These are phyloP conservation scores for Ophiostoma australiae DNA, from an alignment of 2,329 filamentous ascomycete genomes.

Conservation along the genomic window DNA sequence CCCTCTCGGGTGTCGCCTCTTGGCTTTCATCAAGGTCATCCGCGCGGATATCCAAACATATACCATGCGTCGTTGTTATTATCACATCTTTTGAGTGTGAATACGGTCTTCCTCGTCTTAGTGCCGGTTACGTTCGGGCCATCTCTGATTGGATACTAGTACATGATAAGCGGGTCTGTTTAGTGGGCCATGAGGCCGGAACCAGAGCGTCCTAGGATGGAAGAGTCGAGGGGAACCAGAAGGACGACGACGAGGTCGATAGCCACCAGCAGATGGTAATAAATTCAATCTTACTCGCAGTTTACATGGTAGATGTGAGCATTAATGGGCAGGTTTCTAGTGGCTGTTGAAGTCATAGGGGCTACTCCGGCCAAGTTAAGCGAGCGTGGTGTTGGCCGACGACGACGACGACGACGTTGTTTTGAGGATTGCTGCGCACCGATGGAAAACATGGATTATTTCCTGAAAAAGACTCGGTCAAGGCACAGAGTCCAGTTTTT, in stretches of 20 bases:
- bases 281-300: not conserved
- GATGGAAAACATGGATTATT: not conserved
- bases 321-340: not conserved
- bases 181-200: not conserved
- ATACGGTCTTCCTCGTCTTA: not conserved
- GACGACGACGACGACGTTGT: conserved; percentile 1
- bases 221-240: not conserved
- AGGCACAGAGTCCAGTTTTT: not conserved
- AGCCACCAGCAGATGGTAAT: not conserved
- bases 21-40: not conserved
- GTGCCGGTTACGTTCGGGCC: not conserved
- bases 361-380: too few species aligned
- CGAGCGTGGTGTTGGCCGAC: not conserved
- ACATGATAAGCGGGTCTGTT: not conserved
- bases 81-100: not conserved
- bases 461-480: not conserved
- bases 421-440: not conserved
- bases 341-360: not conserved
- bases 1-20: not conserved
- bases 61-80: not conserved
- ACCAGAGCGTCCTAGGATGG: not conserved
- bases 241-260: not conserved
- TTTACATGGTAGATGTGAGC: not conserved
- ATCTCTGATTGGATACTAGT: not conserved
- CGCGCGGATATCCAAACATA: not conserved